phyloP scores from a whole-genome alignment of 2,329 filamentous ascomycete genomes.

The Coniochaeta ligniaria region DNA sequence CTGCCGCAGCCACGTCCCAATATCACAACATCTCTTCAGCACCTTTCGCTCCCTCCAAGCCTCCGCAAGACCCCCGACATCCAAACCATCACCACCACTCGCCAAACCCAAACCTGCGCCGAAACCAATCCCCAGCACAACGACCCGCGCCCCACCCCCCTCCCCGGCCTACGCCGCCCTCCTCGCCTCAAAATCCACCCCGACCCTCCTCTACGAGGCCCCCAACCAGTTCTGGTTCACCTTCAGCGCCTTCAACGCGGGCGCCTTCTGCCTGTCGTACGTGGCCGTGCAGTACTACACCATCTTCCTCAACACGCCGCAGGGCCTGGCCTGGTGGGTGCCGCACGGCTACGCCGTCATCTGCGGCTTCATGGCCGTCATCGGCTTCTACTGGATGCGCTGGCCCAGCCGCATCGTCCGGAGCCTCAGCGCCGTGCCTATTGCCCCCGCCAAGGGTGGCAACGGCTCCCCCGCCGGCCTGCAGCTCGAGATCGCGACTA shows the following conservation, averaged over 20 bases:
- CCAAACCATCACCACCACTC: not conserved
- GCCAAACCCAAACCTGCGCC: not conserved
- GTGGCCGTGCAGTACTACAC: constrained; percentile 42
- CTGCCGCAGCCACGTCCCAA: not conserved
- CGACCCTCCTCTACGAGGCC: constrained; percentile 57
- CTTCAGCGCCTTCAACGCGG: constrained; percentile 49
- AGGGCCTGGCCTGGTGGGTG: constrained; percentile 48
- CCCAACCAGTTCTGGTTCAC: constrained; percentile 59
- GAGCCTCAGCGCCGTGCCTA: constrained; percentile 47
- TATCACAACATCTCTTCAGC: not conserved
- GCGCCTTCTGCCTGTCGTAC: constrained; percentile 44
- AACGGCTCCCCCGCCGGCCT: constrained; percentile 4
- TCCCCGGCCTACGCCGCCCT: constrained; percentile 38
- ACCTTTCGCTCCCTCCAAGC: not conserved
- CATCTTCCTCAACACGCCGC: constrained; percentile 40
- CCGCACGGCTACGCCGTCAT: constrained; percentile 49
- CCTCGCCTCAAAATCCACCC: constrained; percentile 46
- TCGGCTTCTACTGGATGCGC: constrained; percentile 53
- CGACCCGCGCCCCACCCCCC: constrained; percentile 4
- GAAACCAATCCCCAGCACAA: constrained; percentile 5
- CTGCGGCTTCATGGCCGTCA: constrained; percentile 50
- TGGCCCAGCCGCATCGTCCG: constrained; percentile 52
- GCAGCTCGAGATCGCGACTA: constrained; percentile 42
- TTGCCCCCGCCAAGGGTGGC: constrained; percentile 9
- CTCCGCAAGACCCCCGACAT: not conserved